Conservation (phyloP, 768 basidiomycete genomes). For the Russula olivacea region DNA sequence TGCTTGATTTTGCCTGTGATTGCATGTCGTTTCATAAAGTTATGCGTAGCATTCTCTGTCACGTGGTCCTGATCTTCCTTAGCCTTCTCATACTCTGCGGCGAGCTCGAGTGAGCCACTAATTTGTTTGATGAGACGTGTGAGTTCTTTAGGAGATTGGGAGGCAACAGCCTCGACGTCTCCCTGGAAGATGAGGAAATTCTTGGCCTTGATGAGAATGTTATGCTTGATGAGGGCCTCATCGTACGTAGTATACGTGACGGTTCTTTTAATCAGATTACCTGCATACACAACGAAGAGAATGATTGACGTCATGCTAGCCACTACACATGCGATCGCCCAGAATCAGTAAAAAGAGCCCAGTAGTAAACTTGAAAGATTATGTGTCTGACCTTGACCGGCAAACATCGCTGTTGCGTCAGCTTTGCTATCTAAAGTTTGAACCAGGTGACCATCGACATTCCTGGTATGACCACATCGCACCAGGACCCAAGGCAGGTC, state of each 20-base stretch:
- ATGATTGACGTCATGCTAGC: constrained; percentile 83
- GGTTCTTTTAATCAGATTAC: constrained; percentile 57
- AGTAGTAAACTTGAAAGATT: not conserved
- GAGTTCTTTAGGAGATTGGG: constrained; percentile 87
- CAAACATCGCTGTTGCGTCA: constrained; percentile 78
- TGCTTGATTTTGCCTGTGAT: constrained; percentile 95
- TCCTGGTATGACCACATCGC: too few relatives aligned
- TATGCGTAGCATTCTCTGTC: constrained; percentile 90
- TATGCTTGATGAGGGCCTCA: constrained; percentile 76
- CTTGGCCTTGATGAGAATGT: constrained; percentile 97
- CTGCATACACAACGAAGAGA: constrained; percentile 69
- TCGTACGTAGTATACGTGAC: constrained; percentile 91
- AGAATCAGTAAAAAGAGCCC: not conserved
- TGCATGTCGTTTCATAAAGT: constrained; percentile 89
- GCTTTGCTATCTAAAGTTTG: constrained; percentile 87
- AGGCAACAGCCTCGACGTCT: constrained; percentile 96
- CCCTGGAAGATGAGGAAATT: constrained; percentile 99
- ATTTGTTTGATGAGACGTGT: constrained; percentile 92
- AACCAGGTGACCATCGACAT: constrained; percentile 83
- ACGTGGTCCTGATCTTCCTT: constrained; percentile 84
- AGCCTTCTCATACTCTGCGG: constrained; percentile 82
- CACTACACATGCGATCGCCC: constrained; percentile 37
- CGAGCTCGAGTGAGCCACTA: constrained; percentile 86
- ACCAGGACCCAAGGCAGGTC: too few relatives aligned
- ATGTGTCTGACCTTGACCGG: constrained; percentile 62